These are phyloP conservation scores for Trametes polyzona DNA, from an alignment of 1,284 basidiomycete genomes.

Conservation along the genomic window DNA sequence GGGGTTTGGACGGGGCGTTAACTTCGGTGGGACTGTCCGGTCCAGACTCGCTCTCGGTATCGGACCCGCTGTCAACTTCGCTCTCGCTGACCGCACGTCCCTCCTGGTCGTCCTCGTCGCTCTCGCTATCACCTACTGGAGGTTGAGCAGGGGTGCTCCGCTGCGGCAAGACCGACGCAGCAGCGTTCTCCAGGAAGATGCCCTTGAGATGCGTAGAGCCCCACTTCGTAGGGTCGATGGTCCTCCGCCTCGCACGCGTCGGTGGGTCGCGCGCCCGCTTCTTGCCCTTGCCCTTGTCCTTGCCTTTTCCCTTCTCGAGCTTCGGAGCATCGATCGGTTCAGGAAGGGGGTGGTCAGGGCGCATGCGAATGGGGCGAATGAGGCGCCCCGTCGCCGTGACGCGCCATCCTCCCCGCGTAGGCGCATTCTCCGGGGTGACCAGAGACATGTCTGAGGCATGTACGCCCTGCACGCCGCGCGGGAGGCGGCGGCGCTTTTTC, in stretches of 20 bases:
- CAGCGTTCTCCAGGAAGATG: conserved; percentile 54
- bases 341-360: conserved; percentile 63
- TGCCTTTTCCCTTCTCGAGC: conserved; percentile 11
- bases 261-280: conserved; percentile 39
- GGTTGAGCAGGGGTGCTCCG: background rate
- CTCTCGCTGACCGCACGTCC: conserved; percentile 17
- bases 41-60: background rate
- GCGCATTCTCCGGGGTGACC: conserved; percentile 58
- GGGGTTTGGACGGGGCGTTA: background rate
- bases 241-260: conserved; percentile 51
- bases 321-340: conserved; percentile 31
- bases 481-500: conserved; percentile 41
- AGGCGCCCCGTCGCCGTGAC: conserved; percentile 68
- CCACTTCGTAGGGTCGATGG: conserved; percentile 71
- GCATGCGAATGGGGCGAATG: conserved; percentile 67
- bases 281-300: conserved; percentile 23
- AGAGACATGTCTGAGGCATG: conserved; percentile 65
- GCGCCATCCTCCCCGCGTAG: conserved; percentile 61
- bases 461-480: conserved; percentile 41
- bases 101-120: conserved; percentile 10
- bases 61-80: conserved; percentile 6
- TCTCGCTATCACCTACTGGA: background rate
- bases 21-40: background rate
- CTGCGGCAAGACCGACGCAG: conserved; percentile 4
- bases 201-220: conserved; percentile 70